A percentile compares a stretch with the other conserved stretches of the same genome.
Conservation (phyloP, 2,329 filamentous ascomycete genomes). For the Verticillium klebahnii region DNA sequence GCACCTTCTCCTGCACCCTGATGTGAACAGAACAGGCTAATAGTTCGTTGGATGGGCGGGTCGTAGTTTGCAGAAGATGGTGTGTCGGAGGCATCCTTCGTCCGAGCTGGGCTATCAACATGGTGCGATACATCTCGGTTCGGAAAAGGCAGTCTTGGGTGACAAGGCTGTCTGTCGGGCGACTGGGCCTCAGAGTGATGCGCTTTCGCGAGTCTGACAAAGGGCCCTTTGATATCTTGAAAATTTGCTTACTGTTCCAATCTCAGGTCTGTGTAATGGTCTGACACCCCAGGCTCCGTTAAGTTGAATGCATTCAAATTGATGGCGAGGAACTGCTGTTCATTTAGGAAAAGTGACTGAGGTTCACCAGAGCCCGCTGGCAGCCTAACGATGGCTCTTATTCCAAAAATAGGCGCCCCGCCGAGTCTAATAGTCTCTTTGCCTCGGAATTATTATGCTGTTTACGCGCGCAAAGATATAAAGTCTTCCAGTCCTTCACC, state of each 20-base stretch:
- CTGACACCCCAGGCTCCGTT: not conserved
- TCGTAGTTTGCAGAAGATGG: no score
- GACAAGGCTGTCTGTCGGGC: no score
- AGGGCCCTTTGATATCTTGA: not conserved
- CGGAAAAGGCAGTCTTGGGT: no score
- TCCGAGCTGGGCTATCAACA: no score
- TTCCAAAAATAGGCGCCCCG: not conserved
- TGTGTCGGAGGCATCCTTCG: no score
- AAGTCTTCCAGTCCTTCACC: not conserved
- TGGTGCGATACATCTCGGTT: no score
- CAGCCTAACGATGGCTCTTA: not conserved
- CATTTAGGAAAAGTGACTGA: not conserved
- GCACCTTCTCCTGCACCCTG: no score
- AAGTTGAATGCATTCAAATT: not conserved
- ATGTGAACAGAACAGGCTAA: no score
- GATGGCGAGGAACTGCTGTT: not conserved
- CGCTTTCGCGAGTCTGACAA: not conserved
- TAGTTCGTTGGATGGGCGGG: no score
- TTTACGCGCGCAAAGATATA: not conserved
- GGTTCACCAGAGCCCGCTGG: not conserved
- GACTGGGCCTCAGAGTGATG: no score
- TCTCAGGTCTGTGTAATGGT: not conserved
- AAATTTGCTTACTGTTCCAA: not conserved
- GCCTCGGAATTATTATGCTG: not conserved
- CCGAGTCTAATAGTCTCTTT: not conserved